Percentiles rank a stretch among this genome's conserved stretches.
Conservation (phyloP, 2,329 filamentous ascomycete species). For the Penicillium occitanis region DNA sequence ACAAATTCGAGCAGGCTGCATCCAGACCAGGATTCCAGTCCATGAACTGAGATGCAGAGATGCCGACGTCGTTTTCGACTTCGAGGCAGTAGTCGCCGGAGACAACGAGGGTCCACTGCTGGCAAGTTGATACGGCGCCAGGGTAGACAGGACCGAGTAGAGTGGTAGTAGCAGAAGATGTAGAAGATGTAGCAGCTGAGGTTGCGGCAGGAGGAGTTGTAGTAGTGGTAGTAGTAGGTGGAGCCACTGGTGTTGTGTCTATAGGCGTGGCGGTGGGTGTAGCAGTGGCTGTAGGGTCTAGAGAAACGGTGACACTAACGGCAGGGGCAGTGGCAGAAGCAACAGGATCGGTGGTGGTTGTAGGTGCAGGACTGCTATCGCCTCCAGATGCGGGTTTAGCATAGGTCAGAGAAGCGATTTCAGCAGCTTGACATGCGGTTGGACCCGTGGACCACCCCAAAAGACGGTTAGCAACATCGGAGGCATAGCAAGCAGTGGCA, state of each 20-base stretch:
- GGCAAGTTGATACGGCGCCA: slow-evolving; percentile 12
- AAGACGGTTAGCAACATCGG: slow-evolving; percentile 53
- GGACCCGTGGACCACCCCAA: slow-evolving; percentile 39
- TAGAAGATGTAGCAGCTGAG: slow-evolving; percentile 1
- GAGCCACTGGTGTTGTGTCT: not conserved
- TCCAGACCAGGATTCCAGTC: slow-evolving; percentile 20
- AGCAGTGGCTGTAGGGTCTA: not conserved
- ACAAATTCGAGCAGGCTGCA: slow-evolving; percentile 17
- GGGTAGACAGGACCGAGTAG: slow-evolving; percentile 16
- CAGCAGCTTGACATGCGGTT: too few relatives aligned
- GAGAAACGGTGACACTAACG: slow-evolving; percentile 12
- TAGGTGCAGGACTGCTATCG: not conserved
- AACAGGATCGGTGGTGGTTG: not conserved
- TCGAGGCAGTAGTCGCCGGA: slow-evolving; percentile 21
- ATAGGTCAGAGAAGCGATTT: too few relatives aligned
- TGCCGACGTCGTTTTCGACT: slow-evolving; percentile 17
- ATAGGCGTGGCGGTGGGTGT: not conserved
- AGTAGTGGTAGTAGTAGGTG: slow-evolving; percentile 3
- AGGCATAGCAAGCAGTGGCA: slow-evolving; percentile 50
- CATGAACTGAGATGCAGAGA: slow-evolving; percentile 18
- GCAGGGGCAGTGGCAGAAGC: not conserved
- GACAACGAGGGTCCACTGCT: slow-evolving; percentile 19
- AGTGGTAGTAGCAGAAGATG: not conserved
- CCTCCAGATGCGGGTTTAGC: not conserved
- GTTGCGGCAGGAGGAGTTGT: slow-evolving; percentile 1